Evolutionary conservation across 1,284 basidiomycete species (phyloP).

Genomic region (Chondrostereum purpureum): DNA sequence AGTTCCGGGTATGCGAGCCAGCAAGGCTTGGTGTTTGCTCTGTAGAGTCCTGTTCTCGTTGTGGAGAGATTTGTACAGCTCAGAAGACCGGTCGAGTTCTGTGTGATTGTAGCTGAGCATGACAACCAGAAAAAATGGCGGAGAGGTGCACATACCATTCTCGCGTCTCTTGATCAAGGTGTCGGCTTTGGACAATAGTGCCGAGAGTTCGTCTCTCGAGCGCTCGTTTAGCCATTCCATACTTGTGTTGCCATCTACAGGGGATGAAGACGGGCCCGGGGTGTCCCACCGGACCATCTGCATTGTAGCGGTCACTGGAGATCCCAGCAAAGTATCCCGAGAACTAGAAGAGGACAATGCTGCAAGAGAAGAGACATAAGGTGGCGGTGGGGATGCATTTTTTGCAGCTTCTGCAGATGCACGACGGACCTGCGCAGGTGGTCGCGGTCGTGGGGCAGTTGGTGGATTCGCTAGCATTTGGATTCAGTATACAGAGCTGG

Average conservation of each 20-base stretch:
- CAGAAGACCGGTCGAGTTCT: slow-evolving; percentile 68
- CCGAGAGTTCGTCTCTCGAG: slow-evolving; percentile 62
- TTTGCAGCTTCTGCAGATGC: slow-evolving; percentile 24
- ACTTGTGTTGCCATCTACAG: slow-evolving; percentile 21
- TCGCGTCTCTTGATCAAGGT: slow-evolving; percentile 71
- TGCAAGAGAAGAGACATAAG: slow-evolving; percentile 34
- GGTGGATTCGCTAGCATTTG: slow-evolving; percentile 41
- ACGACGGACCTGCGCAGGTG: slow-evolving; percentile 52
- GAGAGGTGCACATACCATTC: slow-evolving; percentile 48
- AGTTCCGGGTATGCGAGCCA: slow-evolving; percentile 51
- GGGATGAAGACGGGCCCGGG: slow-evolving; percentile 12
- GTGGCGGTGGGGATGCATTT: slow-evolving; percentile 44
- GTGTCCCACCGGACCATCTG: slow-evolving; percentile 22
- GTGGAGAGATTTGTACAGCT: slow-evolving; percentile 61
- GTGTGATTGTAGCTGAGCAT: slow-evolving; percentile 14
- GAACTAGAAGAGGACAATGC: slow-evolving; percentile 14
- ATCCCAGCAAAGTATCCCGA: slow-evolving; percentile 29
- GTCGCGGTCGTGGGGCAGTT: slow-evolving; percentile 46
- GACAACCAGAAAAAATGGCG: slow-evolving; percentile 6
- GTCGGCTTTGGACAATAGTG: slow-evolving; percentile 61
- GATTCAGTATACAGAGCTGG: not conserved
- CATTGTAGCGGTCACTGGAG: slow-evolving; percentile 29
- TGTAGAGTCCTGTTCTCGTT: slow-evolving; percentile 64
- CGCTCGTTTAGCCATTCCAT: slow-evolving; percentile 50
- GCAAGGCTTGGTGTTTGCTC: slow-evolving; percentile 58